These are phyloP conservation scores for Corinectria fuckeliana DNA, from an alignment of 2,329 filamentous ascomycete genomes.

Conservation along the genomic window DNA sequence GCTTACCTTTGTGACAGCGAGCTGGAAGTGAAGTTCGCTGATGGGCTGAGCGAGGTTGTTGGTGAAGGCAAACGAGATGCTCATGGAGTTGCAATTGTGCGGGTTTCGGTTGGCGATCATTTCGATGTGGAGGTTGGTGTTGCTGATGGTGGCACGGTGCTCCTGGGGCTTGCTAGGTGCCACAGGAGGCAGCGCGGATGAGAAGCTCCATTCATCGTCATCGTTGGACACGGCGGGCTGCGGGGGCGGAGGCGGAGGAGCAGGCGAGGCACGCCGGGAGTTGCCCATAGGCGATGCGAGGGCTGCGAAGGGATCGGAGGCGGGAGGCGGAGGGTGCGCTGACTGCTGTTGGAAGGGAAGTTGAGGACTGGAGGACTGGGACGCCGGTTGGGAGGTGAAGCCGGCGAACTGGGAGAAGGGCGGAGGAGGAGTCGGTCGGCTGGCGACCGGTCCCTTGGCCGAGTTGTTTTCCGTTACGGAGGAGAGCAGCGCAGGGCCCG, in stretches of 20 bases:
- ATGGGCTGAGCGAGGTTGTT: slow-evolving; percentile 78
- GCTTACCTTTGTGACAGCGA: slow-evolving; percentile 89
- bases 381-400: slow-evolving; percentile 59
- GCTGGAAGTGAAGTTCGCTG: slow-evolving; percentile 83
- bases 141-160: slow-evolving; percentile 71
- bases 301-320: slow-evolving; percentile 60
- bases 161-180: slow-evolving; percentile 59
- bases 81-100: slow-evolving; percentile 63
- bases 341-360: slow-evolving; percentile 55
- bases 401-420: slow-evolving; percentile 62
- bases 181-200: slow-evolving; percentile 78
- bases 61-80: slow-evolving; percentile 80
- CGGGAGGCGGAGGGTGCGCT: slow-evolving; percentile 51
- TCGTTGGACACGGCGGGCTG: slow-evolving; percentile 53
- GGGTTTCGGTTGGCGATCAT: slow-evolving; percentile 71
- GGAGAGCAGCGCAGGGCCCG: slow-evolving; percentile 69
- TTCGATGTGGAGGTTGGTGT: slow-evolving; percentile 73
- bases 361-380: slow-evolving; percentile 61
- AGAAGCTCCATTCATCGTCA: slow-evolving; percentile 95
- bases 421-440: slow-evolving; percentile 48
- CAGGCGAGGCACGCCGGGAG: slow-evolving; percentile 39
- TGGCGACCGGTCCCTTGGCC: slow-evolving; percentile 52
- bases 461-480: slow-evolving; percentile 67
- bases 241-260: slow-evolving; percentile 34
- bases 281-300: slow-evolving; percentile 44